Evolutionary conservation across 1,284 basidiomycete genomes (phyloP).

Genomic region (Ustilago sp.): DNA sequence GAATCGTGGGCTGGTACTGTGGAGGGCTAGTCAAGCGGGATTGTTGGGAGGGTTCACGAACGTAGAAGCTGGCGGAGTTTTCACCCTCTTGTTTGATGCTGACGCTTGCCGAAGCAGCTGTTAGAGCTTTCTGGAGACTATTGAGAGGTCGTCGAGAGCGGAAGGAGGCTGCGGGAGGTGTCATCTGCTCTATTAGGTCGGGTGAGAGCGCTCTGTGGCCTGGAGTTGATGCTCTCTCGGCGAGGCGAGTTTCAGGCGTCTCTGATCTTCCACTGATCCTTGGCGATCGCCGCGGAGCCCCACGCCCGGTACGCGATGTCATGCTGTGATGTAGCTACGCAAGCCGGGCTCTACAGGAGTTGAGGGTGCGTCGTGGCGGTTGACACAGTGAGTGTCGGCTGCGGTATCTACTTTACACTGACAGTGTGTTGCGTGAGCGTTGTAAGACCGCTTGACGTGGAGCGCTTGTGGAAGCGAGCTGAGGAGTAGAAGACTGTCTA

Average conservation of each 20-base stretch:
- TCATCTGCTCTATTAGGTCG: slow-evolving; percentile 34
- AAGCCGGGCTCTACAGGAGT: background rate
- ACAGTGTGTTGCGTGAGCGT: background rate
- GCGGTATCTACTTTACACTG: too few species aligned
- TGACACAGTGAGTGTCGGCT: too few species aligned
- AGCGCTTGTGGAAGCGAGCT: background rate
- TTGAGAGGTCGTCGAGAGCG: slow-evolving; percentile 11
- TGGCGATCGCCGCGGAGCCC: slow-evolving; percentile 25
- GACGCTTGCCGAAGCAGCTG: slow-evolving; percentile 18
- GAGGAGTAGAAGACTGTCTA: background rate
- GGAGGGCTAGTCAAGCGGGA: slow-evolving; percentile 16
- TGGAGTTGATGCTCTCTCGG: slow-evolving; percentile 4
- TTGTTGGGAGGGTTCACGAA: slow-evolving; percentile 37
- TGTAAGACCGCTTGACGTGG: background rate
- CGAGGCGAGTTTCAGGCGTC: slow-evolving; percentile 20
- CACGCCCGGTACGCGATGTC: slow-evolving; percentile 18
- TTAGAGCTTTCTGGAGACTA: slow-evolving; percentile 4
- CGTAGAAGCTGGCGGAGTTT: slow-evolving; percentile 28
- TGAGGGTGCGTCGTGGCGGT: too few species aligned
- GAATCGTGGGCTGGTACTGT: slow-evolving; percentile 21
- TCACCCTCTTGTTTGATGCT: slow-evolving; percentile 47
- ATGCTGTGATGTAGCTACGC: background rate
- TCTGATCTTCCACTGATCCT: slow-evolving; percentile 27
- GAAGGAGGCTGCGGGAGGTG: slow-evolving; percentile 15
- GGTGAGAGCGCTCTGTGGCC: slow-evolving; percentile 26